phyloP scores from a whole-genome alignment of 345 rosid genomes.

The Nephelium lappaceum region DNA sequence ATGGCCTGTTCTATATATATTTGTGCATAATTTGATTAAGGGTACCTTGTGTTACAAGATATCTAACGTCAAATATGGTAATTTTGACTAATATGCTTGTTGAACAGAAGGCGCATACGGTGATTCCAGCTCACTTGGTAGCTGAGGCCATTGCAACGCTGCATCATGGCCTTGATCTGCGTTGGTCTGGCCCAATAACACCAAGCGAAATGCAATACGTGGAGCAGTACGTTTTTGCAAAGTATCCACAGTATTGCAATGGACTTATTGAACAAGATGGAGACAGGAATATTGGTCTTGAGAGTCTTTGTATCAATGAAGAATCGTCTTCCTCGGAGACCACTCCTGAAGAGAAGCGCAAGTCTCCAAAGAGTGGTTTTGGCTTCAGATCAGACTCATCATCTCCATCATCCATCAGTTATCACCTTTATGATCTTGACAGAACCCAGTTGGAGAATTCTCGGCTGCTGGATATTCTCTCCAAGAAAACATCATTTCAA shows the following conservation, averaged over 20 bases:
- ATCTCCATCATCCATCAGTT: constrained; percentile 39
- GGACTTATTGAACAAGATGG: constrained; percentile 38
- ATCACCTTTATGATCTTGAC: constrained; percentile 47
- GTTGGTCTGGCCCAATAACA: constrained; percentile 79
- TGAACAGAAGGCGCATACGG: constrained; percentile 42
- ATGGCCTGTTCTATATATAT: too few relatives aligned
- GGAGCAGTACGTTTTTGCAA: constrained; percentile 62
- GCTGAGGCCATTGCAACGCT: constrained; percentile 66
- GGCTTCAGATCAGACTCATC: constrained; percentile 26
- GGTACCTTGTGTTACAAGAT: neutral
- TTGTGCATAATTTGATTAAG: too few relatives aligned
- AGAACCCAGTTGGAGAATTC: constrained; percentile 50
- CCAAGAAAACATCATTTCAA: constrained; percentile 50
- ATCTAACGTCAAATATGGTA: too few relatives aligned
- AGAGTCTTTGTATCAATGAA: constrained; percentile 37
- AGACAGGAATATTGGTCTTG: constrained; percentile 29
- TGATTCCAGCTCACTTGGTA: constrained; percentile 58
- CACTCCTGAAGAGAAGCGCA: constrained; percentile 34
- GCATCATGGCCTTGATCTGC: constrained; percentile 52
- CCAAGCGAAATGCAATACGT: constrained; percentile 65
- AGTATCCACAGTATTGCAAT: constrained; percentile 63
- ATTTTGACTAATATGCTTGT: too few relatives aligned
- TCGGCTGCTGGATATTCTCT: constrained; percentile 51
- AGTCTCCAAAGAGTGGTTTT: constrained; percentile 31
- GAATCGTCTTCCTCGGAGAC: constrained; percentile 40